A percentile compares a stretch with the other conserved stretches of the same genome.
phyloP scores from a whole-genome alignment of 2,329 filamentous ascomycete species.

The Pseudogymnoascus sp. region DNA sequence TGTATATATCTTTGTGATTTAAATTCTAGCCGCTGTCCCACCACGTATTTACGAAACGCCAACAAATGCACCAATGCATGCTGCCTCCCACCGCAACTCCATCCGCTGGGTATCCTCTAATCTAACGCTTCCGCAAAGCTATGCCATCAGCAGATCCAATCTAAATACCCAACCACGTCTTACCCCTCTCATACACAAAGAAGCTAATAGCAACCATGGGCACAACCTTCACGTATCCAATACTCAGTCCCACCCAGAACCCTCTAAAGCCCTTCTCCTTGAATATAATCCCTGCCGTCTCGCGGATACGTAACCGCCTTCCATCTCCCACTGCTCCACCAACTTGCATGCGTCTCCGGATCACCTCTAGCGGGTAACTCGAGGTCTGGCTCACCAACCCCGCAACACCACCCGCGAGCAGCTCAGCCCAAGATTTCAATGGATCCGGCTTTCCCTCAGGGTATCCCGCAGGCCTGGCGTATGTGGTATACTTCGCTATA shows the following conservation, averaged over 20 bases:
- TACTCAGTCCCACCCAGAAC: constrained; percentile 87
- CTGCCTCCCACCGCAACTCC: constrained; percentile 1
- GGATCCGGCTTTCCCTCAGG: constrained; percentile 56
- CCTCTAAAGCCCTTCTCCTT: constrained; percentile 67
- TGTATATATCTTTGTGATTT: neutral
- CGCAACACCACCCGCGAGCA: constrained; percentile 74
- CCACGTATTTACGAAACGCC: neutral
- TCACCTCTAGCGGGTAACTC: constrained; percentile 89
- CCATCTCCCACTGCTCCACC: constrained; percentile 90
- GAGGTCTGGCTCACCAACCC: constrained; percentile 84
- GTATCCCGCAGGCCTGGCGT: constrained; percentile 50
- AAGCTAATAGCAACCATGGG: constrained; percentile 72
- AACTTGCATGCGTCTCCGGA: constrained; percentile 90
- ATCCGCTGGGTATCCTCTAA: constrained; percentile 1
- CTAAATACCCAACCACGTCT: constrained; percentile 57
- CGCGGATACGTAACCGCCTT: constrained; percentile 63
- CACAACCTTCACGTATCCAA: constrained; percentile 90
- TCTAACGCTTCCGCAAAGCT: neutral
- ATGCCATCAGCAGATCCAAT: constrained; percentile 1
- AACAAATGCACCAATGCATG: constrained; percentile 6
- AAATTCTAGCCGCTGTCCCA: neutral
- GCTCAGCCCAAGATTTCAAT: constrained; percentile 77
- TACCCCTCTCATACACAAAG: constrained; percentile 57
- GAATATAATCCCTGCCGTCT: constrained; percentile 69
- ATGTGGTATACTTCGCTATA: constrained; percentile 64